Percentiles rank a stretch among this genome's conserved stretches.
Conservation (phyloP, 768 basidiomycete genomes). For the Exidia glandulosa region DNA sequence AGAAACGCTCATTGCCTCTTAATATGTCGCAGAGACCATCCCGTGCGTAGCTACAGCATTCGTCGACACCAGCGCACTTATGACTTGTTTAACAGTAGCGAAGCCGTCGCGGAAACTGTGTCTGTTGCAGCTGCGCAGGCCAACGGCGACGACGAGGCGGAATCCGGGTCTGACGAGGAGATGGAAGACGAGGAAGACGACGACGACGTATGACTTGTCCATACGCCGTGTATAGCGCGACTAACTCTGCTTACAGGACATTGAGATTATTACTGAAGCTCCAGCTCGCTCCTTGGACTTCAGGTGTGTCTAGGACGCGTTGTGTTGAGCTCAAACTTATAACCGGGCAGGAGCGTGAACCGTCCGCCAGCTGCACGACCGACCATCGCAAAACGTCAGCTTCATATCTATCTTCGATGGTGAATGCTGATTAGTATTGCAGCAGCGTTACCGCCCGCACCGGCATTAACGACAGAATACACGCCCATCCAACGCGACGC, state of each 20-base stretch:
- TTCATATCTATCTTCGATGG: neutral
- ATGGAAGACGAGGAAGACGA: constrained; percentile 30
- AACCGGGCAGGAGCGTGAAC: constrained; percentile 4
- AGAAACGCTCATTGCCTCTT: neutral
- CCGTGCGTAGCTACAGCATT: neutral
- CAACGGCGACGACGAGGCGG: constrained; percentile 8
- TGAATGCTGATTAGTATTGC: constrained; percentile 1
- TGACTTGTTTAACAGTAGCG: neutral
- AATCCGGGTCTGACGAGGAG: constrained; percentile 12
- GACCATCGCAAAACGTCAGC: constrained; percentile 8
- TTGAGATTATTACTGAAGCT: constrained; percentile 88
- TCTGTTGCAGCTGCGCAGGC: constrained; percentile 38
- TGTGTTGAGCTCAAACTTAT: neutral
- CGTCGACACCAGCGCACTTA: neutral
- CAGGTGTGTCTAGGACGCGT: constrained; percentile 32
- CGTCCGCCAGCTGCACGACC: neutral
- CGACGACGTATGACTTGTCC: constrained; percentile 30
- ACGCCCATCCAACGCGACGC: constrained; percentile 50
- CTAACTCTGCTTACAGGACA: constrained; percentile 37
- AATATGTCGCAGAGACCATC: neutral
- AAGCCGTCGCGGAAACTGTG: constrained; percentile 8
- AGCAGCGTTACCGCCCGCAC: constrained; percentile 32
- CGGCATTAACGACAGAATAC: constrained; percentile 69
- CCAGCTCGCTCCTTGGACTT: constrained; percentile 63
- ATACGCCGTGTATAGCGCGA: neutral